Conservation (phyloP, 169 alveolate species). For the Plasmodium yoelii region DNA sequence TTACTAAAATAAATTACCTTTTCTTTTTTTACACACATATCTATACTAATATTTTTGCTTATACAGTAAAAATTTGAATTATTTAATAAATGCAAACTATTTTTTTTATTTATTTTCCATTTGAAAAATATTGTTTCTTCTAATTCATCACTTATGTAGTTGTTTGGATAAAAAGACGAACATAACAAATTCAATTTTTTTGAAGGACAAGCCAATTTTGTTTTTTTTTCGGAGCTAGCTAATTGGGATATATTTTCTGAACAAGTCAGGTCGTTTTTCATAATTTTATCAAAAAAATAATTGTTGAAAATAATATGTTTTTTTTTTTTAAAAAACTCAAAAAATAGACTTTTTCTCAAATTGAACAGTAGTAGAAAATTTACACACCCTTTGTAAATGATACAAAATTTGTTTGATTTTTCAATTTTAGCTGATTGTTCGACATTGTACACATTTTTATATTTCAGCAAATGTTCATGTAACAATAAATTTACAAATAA, state of each 20-base stretch:
- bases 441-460: not conserved
- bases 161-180: too few species aligned
- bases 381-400: conserved; percentile 23
- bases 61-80: conserved; percentile 5
- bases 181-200: too few species aligned
- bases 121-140: conserved; percentile 6
- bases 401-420: conserved; percentile 9
- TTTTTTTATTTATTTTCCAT: conserved; percentile 10
- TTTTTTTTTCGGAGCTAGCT: not conserved
- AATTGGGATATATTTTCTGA: conserved; percentile 13
- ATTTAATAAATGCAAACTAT: conserved; percentile 7
- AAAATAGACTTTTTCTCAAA: conserved; percentile 22
- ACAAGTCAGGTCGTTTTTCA: conserved; percentile 9
- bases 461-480: conserved; percentile 15
- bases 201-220: too few species aligned
- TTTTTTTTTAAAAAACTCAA: conserved; percentile 10
- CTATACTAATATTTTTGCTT: conserved; percentile 30
- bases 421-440: not conserved
- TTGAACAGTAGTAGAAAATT: conserved; percentile 11
- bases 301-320: conserved; percentile 31
- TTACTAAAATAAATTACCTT: conserved; percentile 21
- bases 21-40: not conserved
- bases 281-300: conserved; percentile 15
- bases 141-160: conserved; percentile 4
- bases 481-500: conserved; percentile 31